A percentile compares a stretch with the other conserved stretches of the same genome.
Conservation (phyloP, 257 asterid species). For the Capsicum pubescens region DNA sequence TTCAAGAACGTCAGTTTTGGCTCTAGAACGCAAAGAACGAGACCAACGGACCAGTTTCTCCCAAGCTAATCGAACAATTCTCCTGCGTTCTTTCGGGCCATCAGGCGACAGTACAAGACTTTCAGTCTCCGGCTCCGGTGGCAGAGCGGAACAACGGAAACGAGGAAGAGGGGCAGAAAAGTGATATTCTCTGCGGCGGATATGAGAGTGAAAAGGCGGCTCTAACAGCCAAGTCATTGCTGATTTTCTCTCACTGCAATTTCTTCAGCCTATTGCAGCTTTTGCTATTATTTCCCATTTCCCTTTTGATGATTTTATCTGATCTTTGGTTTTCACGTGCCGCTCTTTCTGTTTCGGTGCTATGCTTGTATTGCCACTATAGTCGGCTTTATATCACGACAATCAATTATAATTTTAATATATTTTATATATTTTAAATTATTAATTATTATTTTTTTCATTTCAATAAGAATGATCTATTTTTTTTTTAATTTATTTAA, state of each 20-base stretch:
- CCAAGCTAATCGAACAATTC: slow-evolving; percentile 84
- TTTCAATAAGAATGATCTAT: too few relatives aligned
- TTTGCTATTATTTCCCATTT: too few relatives aligned
- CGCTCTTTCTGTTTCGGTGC: too few relatives aligned
- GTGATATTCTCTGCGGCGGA: slow-evolving; percentile 30
- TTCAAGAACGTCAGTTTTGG: slow-evolving; percentile 86
- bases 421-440: too few relatives aligned
- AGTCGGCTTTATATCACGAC: too few relatives aligned
- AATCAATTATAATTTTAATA: too few relatives aligned
- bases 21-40: slow-evolving; percentile 78
- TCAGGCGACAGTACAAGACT: slow-evolving; percentile 40
- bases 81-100: slow-evolving; percentile 65
- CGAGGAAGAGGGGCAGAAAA: slow-evolving; percentile 33
- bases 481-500: too few relatives aligned
- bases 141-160: slow-evolving; percentile 36
- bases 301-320: too few relatives aligned
- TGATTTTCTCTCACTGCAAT: not conserved
- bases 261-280: too few relatives aligned
- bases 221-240: slow-evolving; percentile 59
- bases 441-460: too few relatives aligned
- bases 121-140: not conserved
- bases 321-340: too few relatives aligned
- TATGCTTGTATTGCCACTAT: too few relatives aligned
- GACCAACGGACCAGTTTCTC: slow-evolving; percentile 96
- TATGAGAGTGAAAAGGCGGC: slow-evolving; percentile 46